These are phyloP conservation scores for Pseudogymnoascus sp. DNA, from an alignment of 2,329 filamentous ascomycete genomes.

Conservation along the genomic window DNA sequence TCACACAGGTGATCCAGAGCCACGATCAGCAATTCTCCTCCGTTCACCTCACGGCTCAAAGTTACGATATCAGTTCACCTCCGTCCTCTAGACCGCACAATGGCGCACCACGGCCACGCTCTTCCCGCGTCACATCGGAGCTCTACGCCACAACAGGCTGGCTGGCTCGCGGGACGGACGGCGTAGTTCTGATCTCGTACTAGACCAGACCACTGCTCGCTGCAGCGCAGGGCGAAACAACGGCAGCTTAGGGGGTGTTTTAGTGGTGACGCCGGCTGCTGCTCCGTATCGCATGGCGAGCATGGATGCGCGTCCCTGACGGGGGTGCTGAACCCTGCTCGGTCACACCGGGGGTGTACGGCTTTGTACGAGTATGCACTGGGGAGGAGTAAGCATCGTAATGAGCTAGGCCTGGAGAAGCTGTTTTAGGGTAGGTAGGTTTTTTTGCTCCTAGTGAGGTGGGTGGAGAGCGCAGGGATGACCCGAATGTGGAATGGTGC, in stretches of 20 bases:
- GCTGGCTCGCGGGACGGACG: background rate
- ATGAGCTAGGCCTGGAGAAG: background rate
- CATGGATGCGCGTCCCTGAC: background rate
- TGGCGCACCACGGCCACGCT: background rate
- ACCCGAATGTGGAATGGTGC: background rate
- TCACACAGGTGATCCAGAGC: too few relatives aligned
- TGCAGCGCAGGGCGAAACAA: background rate
- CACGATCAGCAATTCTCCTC: background rate
- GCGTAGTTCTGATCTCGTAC: background rate
- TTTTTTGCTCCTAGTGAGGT: background rate
- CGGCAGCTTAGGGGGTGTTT: background rate
- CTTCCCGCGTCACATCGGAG: background rate
- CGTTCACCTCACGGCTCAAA: background rate
- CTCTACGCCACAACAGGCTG: background rate
- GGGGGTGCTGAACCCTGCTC: background rate
- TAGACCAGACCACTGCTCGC: background rate
- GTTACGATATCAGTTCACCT: background rate
- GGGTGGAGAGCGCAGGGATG: background rate
- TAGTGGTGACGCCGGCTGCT: background rate
- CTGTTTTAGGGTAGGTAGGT: background rate
- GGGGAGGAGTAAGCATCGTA: background rate
- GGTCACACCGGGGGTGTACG: background rate
- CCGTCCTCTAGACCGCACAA: background rate
- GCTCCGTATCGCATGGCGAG: slow-evolving; percentile 3
- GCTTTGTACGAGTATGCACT: background rate